phyloP scores from a whole-genome alignment of 768 basidiomycete genomes.

The Termitomyces sp. region DNA sequence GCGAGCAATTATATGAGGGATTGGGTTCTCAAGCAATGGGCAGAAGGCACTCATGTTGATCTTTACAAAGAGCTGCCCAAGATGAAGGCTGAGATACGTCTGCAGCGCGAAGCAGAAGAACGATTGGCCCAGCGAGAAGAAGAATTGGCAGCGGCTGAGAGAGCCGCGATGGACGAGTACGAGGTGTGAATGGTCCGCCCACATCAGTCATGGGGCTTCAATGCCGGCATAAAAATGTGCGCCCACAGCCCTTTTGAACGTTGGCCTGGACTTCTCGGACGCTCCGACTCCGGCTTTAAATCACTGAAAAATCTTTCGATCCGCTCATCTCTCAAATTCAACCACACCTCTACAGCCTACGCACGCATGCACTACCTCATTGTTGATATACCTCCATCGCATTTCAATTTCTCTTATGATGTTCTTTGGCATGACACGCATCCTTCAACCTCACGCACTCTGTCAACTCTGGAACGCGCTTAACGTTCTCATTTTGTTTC shows the following conservation, averaged over 20 bases:
- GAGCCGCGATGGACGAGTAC: conserved; percentile 5
- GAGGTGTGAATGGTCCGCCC: conserved; percentile 6
- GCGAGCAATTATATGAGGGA: conserved; percentile 77
- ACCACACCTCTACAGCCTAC: conserved; percentile 3
- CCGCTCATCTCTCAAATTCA: conserved; percentile 5
- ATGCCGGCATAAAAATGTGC: background rate
- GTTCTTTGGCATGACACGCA: conserved; percentile 1
- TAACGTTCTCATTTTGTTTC: background rate
- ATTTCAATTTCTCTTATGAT: background rate
- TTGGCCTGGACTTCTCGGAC: conserved; percentile 1
- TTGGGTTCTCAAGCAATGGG: conserved; percentile 81
- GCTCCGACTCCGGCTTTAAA: background rate
- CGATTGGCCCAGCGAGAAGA: conserved; percentile 14
- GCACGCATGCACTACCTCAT: background rate
- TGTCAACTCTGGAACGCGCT: background rate
- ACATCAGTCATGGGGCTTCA: background rate
- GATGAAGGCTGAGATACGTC: conserved; percentile 52
- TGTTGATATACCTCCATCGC: conserved; percentile 4
- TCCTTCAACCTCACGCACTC: background rate
- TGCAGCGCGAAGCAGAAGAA: conserved; percentile 29
- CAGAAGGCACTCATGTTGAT: conserved; percentile 52
- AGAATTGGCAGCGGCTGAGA: conserved; percentile 2
- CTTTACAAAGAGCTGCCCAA: conserved; percentile 53
- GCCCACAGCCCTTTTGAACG: background rate
- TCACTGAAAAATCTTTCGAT: conserved; percentile 1